Evolutionary conservation across 2,329 filamentous ascomycete genomes (phyloP).

Genomic region (Xylariaceae sp.): DNA sequence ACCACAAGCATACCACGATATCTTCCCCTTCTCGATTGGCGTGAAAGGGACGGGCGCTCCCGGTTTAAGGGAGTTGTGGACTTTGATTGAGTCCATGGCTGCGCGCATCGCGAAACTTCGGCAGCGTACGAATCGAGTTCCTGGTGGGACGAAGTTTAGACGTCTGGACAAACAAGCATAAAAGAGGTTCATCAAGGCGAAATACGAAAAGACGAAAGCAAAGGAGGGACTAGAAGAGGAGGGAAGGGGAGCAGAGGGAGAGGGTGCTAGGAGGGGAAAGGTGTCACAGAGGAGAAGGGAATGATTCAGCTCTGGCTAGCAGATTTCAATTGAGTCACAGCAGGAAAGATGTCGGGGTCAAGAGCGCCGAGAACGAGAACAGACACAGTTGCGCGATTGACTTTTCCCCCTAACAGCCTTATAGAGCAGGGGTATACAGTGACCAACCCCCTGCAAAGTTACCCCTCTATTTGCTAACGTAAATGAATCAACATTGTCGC

Average conservation of each 20-base stretch:
- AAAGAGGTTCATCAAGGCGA: constrained; percentile 24
- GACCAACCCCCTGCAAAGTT: background rate
- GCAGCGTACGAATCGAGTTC: constrained; percentile 34
- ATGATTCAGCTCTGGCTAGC: constrained; percentile 7
- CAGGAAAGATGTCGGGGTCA: background rate
- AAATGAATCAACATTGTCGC: background rate
- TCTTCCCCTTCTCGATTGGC: constrained; percentile 72
- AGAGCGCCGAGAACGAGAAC: constrained; percentile 7
- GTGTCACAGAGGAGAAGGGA: constrained; percentile 16
- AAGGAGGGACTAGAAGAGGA: constrained; percentile 1
- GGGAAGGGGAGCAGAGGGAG: background rate
- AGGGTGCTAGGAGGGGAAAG: background rate
- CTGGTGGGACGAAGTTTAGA: constrained; percentile 37
- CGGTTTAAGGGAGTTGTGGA: constrained; percentile 80
- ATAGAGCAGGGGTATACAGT: background rate
- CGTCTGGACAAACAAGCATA: constrained; percentile 29
- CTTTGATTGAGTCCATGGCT: constrained; percentile 65
- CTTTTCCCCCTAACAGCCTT: constrained; percentile 16
- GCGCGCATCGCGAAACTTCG: constrained; percentile 45
- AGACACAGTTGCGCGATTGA: constrained; percentile 7
- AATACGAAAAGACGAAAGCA: background rate
- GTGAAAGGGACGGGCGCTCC: constrained; percentile 75
- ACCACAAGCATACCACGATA: constrained; percentile 89
- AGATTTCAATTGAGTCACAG: constrained; percentile 23
- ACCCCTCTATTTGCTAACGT: constrained; percentile 22